phyloP scores from a whole-genome alignment of 2,329 filamentous ascomycete species.

The Verticillium dahliae region DNA sequence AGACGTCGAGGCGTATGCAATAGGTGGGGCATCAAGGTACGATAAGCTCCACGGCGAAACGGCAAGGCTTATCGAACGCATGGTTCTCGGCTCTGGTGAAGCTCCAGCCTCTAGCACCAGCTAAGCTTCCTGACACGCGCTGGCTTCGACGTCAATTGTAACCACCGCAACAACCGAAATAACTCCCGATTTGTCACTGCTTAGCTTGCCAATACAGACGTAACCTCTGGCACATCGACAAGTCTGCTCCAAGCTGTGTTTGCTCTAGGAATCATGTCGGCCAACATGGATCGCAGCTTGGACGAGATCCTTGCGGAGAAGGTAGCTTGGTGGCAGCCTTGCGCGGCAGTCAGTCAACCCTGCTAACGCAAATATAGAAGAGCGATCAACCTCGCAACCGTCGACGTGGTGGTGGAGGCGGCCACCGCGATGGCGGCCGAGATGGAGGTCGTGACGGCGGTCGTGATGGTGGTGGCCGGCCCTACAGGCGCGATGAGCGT shows the following conservation, averaged over 20 bases:
- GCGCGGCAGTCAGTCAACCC: conserved; percentile 1
- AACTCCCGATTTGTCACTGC: not conserved
- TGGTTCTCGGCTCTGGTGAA: not conserved
- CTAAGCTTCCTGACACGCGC: not conserved
- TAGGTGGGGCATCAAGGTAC: not conserved
- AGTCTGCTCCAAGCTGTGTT: not conserved
- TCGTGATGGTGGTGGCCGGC: not conserved
- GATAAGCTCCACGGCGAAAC: not conserved
- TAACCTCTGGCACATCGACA: not conserved
- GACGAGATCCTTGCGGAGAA: conserved; percentile 51
- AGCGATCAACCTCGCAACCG: conserved; percentile 28
- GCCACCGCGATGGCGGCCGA: conserved; percentile 19
- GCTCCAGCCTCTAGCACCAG: not conserved
- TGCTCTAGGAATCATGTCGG: conserved; percentile 18
- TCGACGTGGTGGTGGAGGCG: conserved; percentile 19
- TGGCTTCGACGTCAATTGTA: not conserved
- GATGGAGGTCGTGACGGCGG: conserved; percentile 11
- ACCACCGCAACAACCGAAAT: not conserved
- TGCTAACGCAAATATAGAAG: conserved; percentile 8
- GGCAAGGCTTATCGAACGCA: not conserved
- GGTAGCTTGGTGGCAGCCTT: conserved; percentile 26
- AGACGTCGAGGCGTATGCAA: not conserved
- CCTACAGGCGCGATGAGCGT: conserved; percentile 22
- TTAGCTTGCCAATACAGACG: not conserved
- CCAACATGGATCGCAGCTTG: conserved; percentile 47